A percentile compares a stretch with the other conserved stretches of the same genome.
Evolutionary conservation across 331 rosid genomes (phyloP).

Genomic region (Stylosanthes scabra): DNA sequence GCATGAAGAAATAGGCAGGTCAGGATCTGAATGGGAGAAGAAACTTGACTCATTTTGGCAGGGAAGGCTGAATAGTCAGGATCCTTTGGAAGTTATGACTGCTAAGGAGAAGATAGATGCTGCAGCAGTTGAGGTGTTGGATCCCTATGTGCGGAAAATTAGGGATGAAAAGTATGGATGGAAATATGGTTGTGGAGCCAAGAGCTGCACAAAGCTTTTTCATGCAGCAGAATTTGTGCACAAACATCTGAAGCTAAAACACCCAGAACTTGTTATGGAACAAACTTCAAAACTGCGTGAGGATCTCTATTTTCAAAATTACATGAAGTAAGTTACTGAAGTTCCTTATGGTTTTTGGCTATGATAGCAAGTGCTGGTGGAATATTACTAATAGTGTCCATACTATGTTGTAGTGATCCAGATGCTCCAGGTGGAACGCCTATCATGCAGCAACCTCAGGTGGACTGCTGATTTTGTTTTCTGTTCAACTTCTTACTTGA

Average conservation of each 20-base stretch:
- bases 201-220: constrained; percentile 98
- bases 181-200: constrained; percentile 99
- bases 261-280: constrained; percentile 85
- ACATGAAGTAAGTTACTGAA: constrained; percentile 82
- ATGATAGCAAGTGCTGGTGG: constrained; percentile 17
- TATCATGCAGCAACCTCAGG: constrained; percentile 96
- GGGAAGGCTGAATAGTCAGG: constrained; percentile 88
- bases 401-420: constrained; percentile 68
- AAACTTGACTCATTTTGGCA: constrained; percentile 89
- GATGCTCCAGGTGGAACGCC: constrained; percentile 97
- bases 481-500: constrained; percentile 2
- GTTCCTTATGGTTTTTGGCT: constrained; percentile 14
- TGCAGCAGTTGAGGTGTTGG: constrained; percentile 83
- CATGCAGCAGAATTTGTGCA: constrained; percentile 98
- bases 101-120: constrained; percentile 98
- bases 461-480: constrained; percentile 38
- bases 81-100: constrained; percentile 93
- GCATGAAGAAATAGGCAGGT: constrained; percentile 51
- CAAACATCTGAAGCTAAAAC: constrained; percentile 94
- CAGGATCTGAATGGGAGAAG: constrained; percentile 91
- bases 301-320: constrained; percentile 90
- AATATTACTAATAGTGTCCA: constrained; percentile 42
- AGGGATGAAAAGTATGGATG: constrained; percentile 99
- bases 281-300: constrained; percentile 86
- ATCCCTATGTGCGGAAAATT: constrained; percentile 90